These are phyloP conservation scores for Danielia reshetovae DNA, from an alignment of 805 yeast species.

Conservation along the genomic window DNA sequence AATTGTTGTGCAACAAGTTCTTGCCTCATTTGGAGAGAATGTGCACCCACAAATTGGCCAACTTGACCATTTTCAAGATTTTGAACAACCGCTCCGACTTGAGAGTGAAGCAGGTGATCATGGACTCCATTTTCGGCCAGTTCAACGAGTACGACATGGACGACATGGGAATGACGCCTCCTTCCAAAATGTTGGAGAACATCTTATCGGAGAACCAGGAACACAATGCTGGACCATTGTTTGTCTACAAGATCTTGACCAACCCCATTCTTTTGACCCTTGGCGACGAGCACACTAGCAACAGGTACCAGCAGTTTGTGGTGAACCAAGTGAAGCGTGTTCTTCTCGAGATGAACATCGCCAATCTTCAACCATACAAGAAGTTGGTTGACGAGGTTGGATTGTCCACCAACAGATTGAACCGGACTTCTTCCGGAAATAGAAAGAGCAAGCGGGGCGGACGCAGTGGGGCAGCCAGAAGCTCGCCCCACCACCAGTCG, in stretches of 20 bases:
- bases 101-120: slow-evolving; percentile 54
- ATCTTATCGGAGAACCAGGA: slow-evolving; percentile 65
- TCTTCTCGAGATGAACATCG: slow-evolving; percentile 54
- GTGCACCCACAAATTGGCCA: slow-evolving; percentile 80
- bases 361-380: slow-evolving; percentile 66
- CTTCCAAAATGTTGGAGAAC: slow-evolving; percentile 48
- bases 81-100: slow-evolving; percentile 65
- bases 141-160: slow-evolving; percentile 22
- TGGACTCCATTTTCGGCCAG: slow-evolving; percentile 64
- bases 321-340: slow-evolving; percentile 59
- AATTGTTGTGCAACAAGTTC: slow-evolving; percentile 58
- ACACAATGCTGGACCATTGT: slow-evolving; percentile 48
- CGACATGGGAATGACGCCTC: slow-evolving; percentile 23
- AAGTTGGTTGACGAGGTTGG: slow-evolving; percentile 93
- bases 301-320: slow-evolving; percentile 50
- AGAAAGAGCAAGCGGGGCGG: slow-evolving; percentile 22
- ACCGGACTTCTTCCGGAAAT: slow-evolving; percentile 23
- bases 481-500: slow-evolving; percentile 1
- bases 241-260: slow-evolving; percentile 74
- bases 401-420: slow-evolving; percentile 37
- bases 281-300: slow-evolving; percentile 17
- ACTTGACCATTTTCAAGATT: slow-evolving; percentile 75
- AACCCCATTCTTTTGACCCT: slow-evolving; percentile 52
- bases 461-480: not conserved
- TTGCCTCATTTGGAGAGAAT: slow-evolving; percentile 58